These are phyloP conservation scores for Coemansia reversa DNA, from an alignment of 192 early-diverging fungal species.

Conservation along the genomic window DNA sequence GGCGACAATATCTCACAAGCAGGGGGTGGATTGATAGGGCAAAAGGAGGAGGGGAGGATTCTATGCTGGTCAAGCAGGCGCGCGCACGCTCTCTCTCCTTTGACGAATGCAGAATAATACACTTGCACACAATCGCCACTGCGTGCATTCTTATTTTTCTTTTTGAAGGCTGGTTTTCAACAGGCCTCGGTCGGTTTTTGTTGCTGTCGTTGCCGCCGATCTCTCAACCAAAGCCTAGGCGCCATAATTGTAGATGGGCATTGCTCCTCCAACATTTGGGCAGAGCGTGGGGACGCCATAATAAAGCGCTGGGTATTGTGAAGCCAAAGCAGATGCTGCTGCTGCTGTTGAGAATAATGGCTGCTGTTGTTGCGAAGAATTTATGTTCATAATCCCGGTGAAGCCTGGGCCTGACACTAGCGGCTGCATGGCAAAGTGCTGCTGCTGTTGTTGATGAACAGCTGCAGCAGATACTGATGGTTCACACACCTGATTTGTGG, in stretches of 20 bases:
- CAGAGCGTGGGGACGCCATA: slow-evolving; percentile 11
- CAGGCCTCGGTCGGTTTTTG: not conserved
- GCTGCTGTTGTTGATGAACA: slow-evolving; percentile 8
- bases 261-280: slow-evolving; percentile 7
- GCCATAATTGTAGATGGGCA: slow-evolving; percentile 38
- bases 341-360: slow-evolving; percentile 21
- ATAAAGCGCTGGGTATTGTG: slow-evolving; percentile 45
- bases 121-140: slow-evolving; percentile 1
- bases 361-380: slow-evolving; percentile 11
- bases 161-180: not conserved
- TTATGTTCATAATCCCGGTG: not conserved
- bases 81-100: not conserved
- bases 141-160: not conserved
- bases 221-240: slow-evolving; percentile 9
- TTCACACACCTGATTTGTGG: not conserved
- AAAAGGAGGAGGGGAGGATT: not conserved
- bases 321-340: slow-evolving; percentile 37
- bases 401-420: not conserved
- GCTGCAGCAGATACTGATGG: slow-evolving; percentile 2
- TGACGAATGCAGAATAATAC: not conserved
- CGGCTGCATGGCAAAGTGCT: slow-evolving; percentile 1
- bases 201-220: not conserved
- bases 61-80: not conserved
- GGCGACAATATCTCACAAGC: not conserved
- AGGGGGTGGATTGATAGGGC: not conserved